Evolutionary conservation across 441 rosid species (phyloP).

Genomic region (Adansonia madagascariensis): DNA sequence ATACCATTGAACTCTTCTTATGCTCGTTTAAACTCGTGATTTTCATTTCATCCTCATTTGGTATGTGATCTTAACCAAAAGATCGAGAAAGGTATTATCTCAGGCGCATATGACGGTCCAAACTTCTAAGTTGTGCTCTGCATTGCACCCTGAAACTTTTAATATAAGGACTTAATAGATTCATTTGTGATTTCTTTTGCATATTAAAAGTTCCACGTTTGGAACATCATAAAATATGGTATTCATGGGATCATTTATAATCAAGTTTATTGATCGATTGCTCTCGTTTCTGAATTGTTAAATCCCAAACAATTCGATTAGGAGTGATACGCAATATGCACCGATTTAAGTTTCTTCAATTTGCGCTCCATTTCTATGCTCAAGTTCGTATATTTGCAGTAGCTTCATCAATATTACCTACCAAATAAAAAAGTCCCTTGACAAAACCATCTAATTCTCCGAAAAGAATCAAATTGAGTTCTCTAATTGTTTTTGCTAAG

Average conservation of each 20-base stretch:
- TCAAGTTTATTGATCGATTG: not conserved
- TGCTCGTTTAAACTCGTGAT: not conserved
- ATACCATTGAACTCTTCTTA: not conserved
- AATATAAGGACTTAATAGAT: not conserved
- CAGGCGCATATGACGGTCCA: not conserved
- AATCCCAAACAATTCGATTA: too few relatives aligned
- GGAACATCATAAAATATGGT: not conserved
- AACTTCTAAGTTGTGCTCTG: not conserved
- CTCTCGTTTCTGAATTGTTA: too few relatives aligned
- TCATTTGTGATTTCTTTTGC: not conserved
- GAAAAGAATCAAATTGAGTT: too few relatives aligned
- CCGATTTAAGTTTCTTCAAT: too few relatives aligned
- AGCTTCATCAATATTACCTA: too few relatives aligned
- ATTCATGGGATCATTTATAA: not conserved
- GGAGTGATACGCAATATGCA: too few relatives aligned
- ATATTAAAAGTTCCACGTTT: not conserved
- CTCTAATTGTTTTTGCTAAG: too few relatives aligned
- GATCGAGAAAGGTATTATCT: too few relatives aligned
- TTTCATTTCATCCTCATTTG: not conserved
- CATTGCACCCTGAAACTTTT: not conserved
- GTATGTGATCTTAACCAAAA: not conserved
- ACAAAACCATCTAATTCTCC: too few relatives aligned
- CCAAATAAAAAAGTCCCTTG: too few relatives aligned
- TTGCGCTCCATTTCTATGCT: too few relatives aligned
- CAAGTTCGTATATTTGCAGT: too few relatives aligned